These are phyloP conservation scores for Sporothrix phasma DNA, from an alignment of 2,329 filamentous ascomycete genomes.

Conservation along the genomic window DNA sequence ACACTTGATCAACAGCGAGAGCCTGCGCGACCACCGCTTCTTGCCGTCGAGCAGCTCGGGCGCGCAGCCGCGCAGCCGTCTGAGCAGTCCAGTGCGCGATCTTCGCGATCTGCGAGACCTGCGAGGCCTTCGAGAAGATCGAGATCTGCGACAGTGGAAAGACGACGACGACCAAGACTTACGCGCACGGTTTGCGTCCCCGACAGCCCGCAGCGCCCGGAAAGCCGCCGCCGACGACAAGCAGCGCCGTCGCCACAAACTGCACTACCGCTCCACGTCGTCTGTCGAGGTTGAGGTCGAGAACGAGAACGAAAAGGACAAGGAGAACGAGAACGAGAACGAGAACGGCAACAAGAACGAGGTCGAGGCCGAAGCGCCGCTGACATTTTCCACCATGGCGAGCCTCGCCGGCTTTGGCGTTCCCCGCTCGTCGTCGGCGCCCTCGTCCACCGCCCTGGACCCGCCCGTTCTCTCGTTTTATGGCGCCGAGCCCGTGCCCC, in stretches of 20 bases:
- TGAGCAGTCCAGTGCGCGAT: slow-evolving; percentile 2
- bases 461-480: slow-evolving; percentile 46
- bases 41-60: not conserved
- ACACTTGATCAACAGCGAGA: slow-evolving; percentile 5
- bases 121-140: too few species aligned
- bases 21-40: slow-evolving; percentile 13
- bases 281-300: too few species aligned
- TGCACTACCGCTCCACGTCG: slow-evolving; percentile 6
- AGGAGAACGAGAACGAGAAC: too few species aligned
- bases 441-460: slow-evolving; percentile 30
- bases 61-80: not conserved
- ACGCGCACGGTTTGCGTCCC: not conserved
- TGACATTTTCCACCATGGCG: not conserved
- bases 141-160: too few species aligned
- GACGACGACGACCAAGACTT: too few species aligned
- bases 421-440: not conserved
- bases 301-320: too few species aligned
- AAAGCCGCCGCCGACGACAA: not conserved
- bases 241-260: slow-evolving; percentile 3
- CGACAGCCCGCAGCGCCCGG: not conserved
- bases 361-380: not conserved
- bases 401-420: not conserved
- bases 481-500: slow-evolving; percentile 46
- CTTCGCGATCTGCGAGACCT: too few species aligned
- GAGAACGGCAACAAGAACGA: too few species aligned